Base-by-base conservation (phyloP, 768 basidiomycete species). In the Leccinum subgranulosum region DNA sequence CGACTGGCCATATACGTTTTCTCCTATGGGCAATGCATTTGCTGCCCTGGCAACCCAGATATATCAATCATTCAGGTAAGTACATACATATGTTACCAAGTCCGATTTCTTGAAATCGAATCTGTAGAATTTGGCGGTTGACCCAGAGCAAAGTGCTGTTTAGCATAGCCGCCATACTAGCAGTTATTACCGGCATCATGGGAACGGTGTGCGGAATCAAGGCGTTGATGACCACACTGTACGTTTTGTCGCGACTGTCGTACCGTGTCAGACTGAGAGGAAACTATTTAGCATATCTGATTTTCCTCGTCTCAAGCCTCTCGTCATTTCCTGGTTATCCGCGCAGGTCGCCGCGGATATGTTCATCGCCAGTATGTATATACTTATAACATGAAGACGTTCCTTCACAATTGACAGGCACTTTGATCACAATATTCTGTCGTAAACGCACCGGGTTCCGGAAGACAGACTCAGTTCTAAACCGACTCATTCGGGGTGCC, bases 1-100 rank as follows among this genome's bases (percentile, higher is more conserved):
- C 51, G 69, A 69, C 17, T 82, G 81, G 80, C 77, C 76, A 5
- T 79, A 81, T 48, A 76, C 79, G 1, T 80, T 83, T 56, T 81
- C 80, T 0, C 79, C 81, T 6, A 71, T 76, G 23, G 79, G 77
- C 8, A 81, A 78, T 7, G 71, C 79, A 0, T 63, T 79, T 14
- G 77, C 79, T 19, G 81, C 81, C 1, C 64, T 81, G 28, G 69
- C 81, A 15, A 80, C 81, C 1, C 82, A 83, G 62, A 55, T 67
- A 33, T 83, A 81, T 69, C 70, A 82, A 46, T 75, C 73, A 1
- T 73, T 78, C 63, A 76, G 81, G 80, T 77, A 53, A 28, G 74
- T 57, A 25, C 23, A 25, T 14, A 25, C 8, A 12, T 10, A 27
- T 55, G 4, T 48, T 49, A 27, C 31, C 27, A 9, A 41, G 4